These are phyloP conservation scores for Claviceps fusiformis DNA, from an alignment of 2,329 filamentous ascomycete species.

Conservation along the genomic window DNA sequence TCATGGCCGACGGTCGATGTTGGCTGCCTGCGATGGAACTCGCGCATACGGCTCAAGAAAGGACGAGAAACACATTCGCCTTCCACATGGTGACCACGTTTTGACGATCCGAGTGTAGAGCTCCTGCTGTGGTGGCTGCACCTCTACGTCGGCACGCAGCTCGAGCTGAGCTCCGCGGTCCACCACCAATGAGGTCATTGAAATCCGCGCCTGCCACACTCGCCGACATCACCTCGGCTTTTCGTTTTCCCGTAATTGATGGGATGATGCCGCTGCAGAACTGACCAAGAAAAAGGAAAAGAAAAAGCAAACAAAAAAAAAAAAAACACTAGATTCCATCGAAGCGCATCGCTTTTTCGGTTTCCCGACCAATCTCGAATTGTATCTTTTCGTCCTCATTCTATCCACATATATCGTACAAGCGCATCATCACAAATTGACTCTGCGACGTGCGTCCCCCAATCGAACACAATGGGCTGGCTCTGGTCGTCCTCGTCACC, in stretches of 20 bases:
- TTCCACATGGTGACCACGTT: background rate
- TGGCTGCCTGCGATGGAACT: background rate
- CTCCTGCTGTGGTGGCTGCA: background rate
- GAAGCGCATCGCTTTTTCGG: background rate
- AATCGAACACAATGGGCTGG: slow-evolving; percentile 41
- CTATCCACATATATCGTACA: too few relatives aligned
- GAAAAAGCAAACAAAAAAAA: background rate
- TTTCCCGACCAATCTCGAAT: background rate
- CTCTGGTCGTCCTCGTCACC: slow-evolving; percentile 35
- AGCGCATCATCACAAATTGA: background rate
- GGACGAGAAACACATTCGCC: background rate
- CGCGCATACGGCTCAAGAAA: background rate
- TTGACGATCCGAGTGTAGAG: background rate
- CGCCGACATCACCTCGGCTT: background rate
- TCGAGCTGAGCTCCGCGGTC: background rate
- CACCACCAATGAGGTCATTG: slow-evolving; percentile 10
- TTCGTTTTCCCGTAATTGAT: background rate
- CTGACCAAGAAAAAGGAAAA: background rate
- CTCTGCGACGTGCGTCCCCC: background rate
- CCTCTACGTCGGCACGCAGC: background rate
- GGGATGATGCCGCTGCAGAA: background rate
- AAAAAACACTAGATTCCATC: background rate
- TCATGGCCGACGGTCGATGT: slow-evolving; percentile 12
- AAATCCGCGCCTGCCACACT: background rate
- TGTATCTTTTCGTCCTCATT: background rate